Evolutionary conservation across 306 rosid genomes (phyloP), one percentile per base, ranked within the genome.

Genomic region (Cucurbita moschata): DNA sequence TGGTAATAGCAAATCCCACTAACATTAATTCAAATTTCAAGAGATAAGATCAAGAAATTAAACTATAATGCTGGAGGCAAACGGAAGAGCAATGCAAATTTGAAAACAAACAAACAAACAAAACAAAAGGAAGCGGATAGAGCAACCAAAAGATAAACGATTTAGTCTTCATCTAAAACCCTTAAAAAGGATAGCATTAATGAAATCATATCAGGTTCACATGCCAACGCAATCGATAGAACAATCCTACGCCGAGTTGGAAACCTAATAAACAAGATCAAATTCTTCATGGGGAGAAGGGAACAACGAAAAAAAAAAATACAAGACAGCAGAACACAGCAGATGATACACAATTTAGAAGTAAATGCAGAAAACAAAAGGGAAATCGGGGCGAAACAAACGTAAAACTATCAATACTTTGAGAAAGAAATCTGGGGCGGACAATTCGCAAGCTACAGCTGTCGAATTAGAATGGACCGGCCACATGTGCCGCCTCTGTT

Each of bases 401-500:
- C 53, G 73, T 44, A 46, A 26, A 26, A 68, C 57, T 23, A 10
- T 58, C 26, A 81, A 80, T 84, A 94, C 99, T 85, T 89, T 86
- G 85, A 70, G 82, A 81, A 85, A 76, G 75, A 82, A 88, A 80
- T 84, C 84, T 64, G 88, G 81, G 74, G 77, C 74, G 60, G 86
- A 81, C 78, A 89, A 86, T 82, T 80, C 88, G 86, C 79, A 63
- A 82, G 81, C 96, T 90, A 88, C 95, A 89, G 89, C 79, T 83
- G 90, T 84, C 86, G 92, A 88, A 91, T 80, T 83, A 73, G 89
- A 67, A 85, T 82, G 89, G 90, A 89, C 95, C 81, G 95, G 92
- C 99, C 96, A 94, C 99, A 94, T 94, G 96, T 94, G 99, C 99
- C 89, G 90, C 75, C 83, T 88, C 84, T 83, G 87, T 86, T 82